A percentile compares a stretch with the other conserved stretches of the same genome.
phyloP scores from a whole-genome alignment of 805 yeast species.

The Starmerella sp. region DNA sequence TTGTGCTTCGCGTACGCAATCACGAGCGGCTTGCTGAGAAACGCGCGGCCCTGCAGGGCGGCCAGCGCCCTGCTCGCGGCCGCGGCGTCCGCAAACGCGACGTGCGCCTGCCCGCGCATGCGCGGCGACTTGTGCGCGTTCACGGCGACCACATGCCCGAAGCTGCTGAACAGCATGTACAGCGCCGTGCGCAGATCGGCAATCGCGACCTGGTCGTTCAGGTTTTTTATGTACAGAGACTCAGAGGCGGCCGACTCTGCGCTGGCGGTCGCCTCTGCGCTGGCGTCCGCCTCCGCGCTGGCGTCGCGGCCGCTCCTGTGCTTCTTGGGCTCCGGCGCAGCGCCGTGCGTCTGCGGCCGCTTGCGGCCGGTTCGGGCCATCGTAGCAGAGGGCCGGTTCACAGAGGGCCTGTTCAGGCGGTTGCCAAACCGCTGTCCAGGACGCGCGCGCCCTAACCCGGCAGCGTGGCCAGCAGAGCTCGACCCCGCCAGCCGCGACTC shows the following conservation, averaged over 20 bases:
- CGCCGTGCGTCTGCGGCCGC: not conserved
- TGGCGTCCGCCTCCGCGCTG: not conserved
- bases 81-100: conserved; percentile 27
- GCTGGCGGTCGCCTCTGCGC: not conserved
- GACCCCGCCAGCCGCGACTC: not conserved
- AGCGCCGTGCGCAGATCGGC: conserved; percentile 28
- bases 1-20: conserved; percentile 27
- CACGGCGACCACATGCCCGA: conserved; percentile 30
- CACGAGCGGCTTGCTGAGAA: conserved; percentile 30
- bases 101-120: conserved; percentile 37
- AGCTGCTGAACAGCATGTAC: conserved; percentile 31
- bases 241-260: conserved; percentile 3
- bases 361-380: not conserved
- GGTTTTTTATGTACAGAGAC: conserved; percentile 32
- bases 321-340: not conserved
- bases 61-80: conserved; percentile 28
- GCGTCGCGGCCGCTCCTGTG: not conserved
- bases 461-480: not conserved
- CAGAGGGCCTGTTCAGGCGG: no score
- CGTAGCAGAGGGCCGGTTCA: no score
- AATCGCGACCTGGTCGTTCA: conserved; percentile 30
- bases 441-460: not conserved
- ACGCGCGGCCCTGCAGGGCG: conserved; percentile 24
- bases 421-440: no score
- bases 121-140: conserved; percentile 30